A percentile compares a stretch with the other conserved stretches of the same genome.
These are phyloP conservation scores for Colletotrichum sp. DNA, from an alignment of 2,329 filamentous ascomycete genomes.

Conservation along the genomic window DNA sequence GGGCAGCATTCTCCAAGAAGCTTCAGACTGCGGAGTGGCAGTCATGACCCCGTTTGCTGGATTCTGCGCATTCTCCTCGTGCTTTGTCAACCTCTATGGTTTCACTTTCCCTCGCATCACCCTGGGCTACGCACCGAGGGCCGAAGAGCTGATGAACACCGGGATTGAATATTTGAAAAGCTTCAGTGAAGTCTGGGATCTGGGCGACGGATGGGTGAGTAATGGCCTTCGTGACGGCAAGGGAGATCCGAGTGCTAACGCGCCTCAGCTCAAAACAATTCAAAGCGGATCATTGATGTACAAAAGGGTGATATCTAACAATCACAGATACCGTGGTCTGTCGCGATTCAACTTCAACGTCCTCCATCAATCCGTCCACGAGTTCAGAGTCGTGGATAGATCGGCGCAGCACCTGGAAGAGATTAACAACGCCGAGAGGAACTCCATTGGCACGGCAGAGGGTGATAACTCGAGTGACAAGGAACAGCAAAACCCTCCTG, in stretches of 20 bases:
- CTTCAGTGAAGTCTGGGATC: conserved; percentile 31
- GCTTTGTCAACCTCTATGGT: conserved; percentile 46
- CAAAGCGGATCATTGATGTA: conserved; percentile 30
- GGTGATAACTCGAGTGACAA: not conserved
- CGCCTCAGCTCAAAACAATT: conserved; percentile 5
- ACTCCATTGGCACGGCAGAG: not conserved
- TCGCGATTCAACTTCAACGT: conserved; percentile 32
- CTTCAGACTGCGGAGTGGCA: conserved; percentile 38
- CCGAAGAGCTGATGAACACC: conserved; percentile 25
- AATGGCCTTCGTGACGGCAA: accelerated
- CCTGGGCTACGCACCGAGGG: conserved; percentile 30
- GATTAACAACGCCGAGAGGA: conserved; percentile 29
- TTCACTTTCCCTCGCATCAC: conserved; percentile 46
- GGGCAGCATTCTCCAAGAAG: conserved; percentile 37
- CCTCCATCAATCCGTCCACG: conserved; percentile 34
- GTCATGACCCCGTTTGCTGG: conserved; percentile 47
- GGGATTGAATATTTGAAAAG: conserved; percentile 30
- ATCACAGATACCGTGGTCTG: conserved; percentile 26
- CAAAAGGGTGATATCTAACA: conserved; percentile 25
- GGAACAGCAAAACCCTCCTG: not conserved
- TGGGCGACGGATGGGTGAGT: conserved; percentile 33
- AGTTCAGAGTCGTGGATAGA: conserved; percentile 33
- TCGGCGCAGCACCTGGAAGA: conserved; percentile 34
- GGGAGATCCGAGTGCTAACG: not conserved
- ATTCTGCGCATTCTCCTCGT: conserved; percentile 50